phyloP scores from a whole-genome alignment of 208 protist genomes.

The Leptomonas pyrrhocoris region DNA sequence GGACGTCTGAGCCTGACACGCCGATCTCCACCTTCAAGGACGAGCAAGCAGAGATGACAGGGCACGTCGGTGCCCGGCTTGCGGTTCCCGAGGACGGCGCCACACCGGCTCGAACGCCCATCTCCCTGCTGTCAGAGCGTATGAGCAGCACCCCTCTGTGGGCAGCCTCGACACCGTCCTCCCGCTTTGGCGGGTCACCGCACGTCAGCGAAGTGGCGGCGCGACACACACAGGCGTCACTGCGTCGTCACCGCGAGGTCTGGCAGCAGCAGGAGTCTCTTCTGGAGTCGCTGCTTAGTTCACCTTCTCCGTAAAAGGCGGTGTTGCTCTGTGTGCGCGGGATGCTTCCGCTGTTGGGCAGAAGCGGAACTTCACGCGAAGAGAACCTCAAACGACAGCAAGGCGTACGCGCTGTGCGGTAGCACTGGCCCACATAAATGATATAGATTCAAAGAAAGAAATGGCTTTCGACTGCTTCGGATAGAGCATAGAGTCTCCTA shows the following conservation, averaged over 20 bases:
- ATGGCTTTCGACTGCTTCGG: no score
- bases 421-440: no score
- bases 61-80: background rate
- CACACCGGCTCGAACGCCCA: constrained; percentile 5
- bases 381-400: no score
- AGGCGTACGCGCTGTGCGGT: no score
- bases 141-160: background rate
- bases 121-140: constrained; percentile 16
- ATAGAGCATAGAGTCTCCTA: no score
- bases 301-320: constrained; percentile 12
- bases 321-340: background rate
- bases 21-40: no score
- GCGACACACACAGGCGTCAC: constrained; percentile 26
- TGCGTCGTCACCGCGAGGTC: constrained; percentile 28
- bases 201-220: constrained; percentile 19
- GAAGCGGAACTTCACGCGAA: no score
- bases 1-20: background rate
- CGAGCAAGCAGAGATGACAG: no score
- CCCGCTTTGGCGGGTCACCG: constrained; percentile 15
- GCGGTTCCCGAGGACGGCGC: background rate
- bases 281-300: constrained; percentile 26
- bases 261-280: constrained; percentile 36
- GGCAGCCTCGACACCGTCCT: constrained; percentile 8
- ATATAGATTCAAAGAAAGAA: no score
- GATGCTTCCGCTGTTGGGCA: no score